Conservation (phyloP, 2,329 filamentous ascomycete species). For the Sporothrix humicola region DNA sequence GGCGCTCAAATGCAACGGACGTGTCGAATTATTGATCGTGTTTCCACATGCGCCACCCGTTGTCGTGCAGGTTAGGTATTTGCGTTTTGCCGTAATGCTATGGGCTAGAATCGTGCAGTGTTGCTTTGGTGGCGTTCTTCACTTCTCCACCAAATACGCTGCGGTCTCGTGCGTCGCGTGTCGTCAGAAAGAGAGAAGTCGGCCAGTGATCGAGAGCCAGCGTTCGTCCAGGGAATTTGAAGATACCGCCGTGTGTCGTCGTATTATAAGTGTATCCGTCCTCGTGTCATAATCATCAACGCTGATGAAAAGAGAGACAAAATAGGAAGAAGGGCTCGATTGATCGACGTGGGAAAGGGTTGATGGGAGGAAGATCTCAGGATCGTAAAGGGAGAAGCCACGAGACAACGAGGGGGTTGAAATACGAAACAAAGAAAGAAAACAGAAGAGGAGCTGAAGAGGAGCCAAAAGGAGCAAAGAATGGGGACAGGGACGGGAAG, state of each 20-base stretch:
- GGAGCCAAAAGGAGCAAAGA: neutral
- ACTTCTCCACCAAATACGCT: neutral
- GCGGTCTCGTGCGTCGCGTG: neutral
- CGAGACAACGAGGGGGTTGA: neutral
- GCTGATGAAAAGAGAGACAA: neutral
- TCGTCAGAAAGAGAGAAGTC: neutral
- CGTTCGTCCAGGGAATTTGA: too few species aligned
- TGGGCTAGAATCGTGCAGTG: neutral
- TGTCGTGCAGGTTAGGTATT: neutral
- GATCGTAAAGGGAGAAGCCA: neutral
- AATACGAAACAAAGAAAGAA: neutral
- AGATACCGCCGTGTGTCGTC: neutral
- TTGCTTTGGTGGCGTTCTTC: neutral
- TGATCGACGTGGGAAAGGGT: neutral
- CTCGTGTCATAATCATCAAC: neutral
- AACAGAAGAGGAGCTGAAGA: neutral
- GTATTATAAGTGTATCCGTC: neutral
- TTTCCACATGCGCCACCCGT: conserved; percentile 7
- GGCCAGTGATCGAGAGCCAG: neutral
- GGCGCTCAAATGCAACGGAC: conserved; percentile 5
- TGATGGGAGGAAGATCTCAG: neutral
- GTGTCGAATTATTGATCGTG: neutral
- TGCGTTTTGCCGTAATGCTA: neutral
- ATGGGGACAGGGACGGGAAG: neutral
- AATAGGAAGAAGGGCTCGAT: neutral